Evolutionary conservation across 495 filamentous ascomycete species (phyloP).

Genomic region (Trichoderma virens): DNA sequence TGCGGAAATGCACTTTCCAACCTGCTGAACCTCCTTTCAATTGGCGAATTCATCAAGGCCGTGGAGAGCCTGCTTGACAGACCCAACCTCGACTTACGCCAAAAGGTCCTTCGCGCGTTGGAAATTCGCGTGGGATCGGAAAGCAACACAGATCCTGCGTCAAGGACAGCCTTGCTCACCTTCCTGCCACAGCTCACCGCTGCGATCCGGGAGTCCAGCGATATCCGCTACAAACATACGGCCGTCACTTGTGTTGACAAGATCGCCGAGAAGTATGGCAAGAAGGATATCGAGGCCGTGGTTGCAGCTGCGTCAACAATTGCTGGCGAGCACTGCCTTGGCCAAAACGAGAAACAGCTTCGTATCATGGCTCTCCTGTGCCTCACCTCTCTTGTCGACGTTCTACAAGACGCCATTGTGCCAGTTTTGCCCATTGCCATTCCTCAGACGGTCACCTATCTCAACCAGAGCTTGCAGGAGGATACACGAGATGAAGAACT

Average conservation of each 20-base stretch:
- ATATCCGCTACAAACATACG: slow-evolving; percentile 67
- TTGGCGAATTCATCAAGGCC: slow-evolving; percentile 75
- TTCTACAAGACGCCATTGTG: slow-evolving; percentile 75
- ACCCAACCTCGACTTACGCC: slow-evolving; percentile 61
- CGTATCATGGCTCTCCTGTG: slow-evolving; percentile 79
- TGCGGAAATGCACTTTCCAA: slow-evolving; percentile 64
- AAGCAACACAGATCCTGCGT: slow-evolving; percentile 54
- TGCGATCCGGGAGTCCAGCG: slow-evolving; percentile 61
- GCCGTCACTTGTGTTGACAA: slow-evolving; percentile 82
- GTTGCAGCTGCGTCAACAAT: slow-evolving; percentile 65
- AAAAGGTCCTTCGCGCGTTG: slow-evolving; percentile 71
- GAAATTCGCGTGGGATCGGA: slow-evolving; percentile 64
- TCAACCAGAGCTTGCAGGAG: slow-evolving; percentile 51
- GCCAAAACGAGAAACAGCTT: slow-evolving; percentile 60
- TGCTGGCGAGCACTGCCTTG: slow-evolving; percentile 66
- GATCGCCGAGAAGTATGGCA: slow-evolving; percentile 86
- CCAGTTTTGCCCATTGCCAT: slow-evolving; percentile 72
- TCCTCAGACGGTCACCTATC: slow-evolving; percentile 57
- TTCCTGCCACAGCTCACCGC: slow-evolving; percentile 70
- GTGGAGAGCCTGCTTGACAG: slow-evolving; percentile 69
- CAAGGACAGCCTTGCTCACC: slow-evolving; percentile 60
- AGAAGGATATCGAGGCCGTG: slow-evolving; percentile 62
- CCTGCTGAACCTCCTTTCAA: slow-evolving; percentile 70
- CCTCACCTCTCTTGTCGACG: slow-evolving; percentile 78
- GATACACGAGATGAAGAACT: slow-evolving; percentile 50